A percentile compares a stretch with the other conserved stretches of the same genome.
phyloP scores from a whole-genome alignment of 352 stramenopile genomes.

The Phytophthora sp. region DNA sequence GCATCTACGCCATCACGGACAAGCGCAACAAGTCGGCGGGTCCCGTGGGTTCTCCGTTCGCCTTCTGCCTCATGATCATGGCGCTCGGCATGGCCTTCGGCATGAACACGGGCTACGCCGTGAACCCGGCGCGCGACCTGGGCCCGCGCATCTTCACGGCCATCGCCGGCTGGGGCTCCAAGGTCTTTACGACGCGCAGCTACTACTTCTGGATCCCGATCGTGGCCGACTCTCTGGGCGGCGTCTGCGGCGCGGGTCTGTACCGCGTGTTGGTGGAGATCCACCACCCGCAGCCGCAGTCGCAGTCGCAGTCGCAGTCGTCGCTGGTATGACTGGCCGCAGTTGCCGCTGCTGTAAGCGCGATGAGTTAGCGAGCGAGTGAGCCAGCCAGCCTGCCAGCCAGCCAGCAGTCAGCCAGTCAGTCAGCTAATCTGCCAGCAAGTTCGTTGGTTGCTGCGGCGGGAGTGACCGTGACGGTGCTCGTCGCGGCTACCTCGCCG shows the following conservation, averaged over 20 bases:
- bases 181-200: constrained; percentile 44
- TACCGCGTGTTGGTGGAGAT: constrained; percentile 41
- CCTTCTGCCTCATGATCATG: constrained; percentile 50
- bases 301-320: not conserved
- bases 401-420: too few relatives aligned
- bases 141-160: constrained; percentile 43
- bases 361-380: too few relatives aligned
- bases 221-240: constrained; percentile 38
- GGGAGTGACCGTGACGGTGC: too few relatives aligned
- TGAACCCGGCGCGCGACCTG: constrained; percentile 60
- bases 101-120: constrained; percentile 56
- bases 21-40: constrained; percentile 43
- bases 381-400: too few relatives aligned
- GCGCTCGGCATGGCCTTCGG: constrained; percentile 51
- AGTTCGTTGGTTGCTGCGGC: too few relatives aligned
- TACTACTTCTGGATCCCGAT: constrained; percentile 63
- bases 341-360: too few relatives aligned
- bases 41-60: constrained; percentile 29
- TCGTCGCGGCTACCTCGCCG: too few relatives aligned
- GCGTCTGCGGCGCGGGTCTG: constrained; percentile 35
- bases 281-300: constrained; percentile 39
- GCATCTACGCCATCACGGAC: constrained; percentile 58
- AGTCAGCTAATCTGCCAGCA: too few relatives aligned
- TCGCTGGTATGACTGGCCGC: too few relatives aligned
- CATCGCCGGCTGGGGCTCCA: constrained; percentile 42